phyloP scores from a whole-genome alignment of 1,284 basidiomycete species.

The Malassezia brasiliensis region DNA sequence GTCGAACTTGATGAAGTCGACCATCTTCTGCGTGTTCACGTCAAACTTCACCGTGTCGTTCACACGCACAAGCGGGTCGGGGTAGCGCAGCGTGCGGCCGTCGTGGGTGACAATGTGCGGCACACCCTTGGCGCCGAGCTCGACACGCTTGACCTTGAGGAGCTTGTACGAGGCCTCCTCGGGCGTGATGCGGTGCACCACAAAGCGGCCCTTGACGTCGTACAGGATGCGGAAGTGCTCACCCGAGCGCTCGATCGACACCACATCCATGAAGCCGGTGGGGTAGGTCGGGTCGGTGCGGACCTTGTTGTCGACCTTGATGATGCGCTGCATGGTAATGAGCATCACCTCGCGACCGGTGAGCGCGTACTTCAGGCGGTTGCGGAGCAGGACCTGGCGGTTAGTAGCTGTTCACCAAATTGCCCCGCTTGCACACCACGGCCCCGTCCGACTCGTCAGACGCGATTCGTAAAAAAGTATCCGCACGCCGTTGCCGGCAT shows the following conservation, averaged over 20 bases:
- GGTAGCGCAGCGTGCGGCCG: slow-evolving; percentile 98
- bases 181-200: slow-evolving; percentile 96
- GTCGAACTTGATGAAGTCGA: slow-evolving; percentile 89
- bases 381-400: slow-evolving; percentile 75
- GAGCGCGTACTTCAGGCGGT: slow-evolving; percentile 97
- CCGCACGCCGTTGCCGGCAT: slow-evolving; percentile 6
- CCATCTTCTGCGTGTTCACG: slow-evolving; percentile 86
- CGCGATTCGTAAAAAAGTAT: slow-evolving; percentile 4
- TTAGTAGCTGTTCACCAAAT: slow-evolving; percentile 6
- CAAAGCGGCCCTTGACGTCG: slow-evolving; percentile 97
- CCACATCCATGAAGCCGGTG: slow-evolving; percentile 93
- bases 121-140: slow-evolving; percentile 84
- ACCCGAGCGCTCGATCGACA: slow-evolving; percentile 94
- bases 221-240: slow-evolving; percentile 99
- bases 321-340: slow-evolving; percentile 90
- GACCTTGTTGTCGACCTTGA: slow-evolving; percentile 98
- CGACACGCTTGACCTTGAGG: slow-evolving; percentile 85
- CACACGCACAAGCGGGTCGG: slow-evolving; percentile 87
- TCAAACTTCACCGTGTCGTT: slow-evolving; percentile 98
- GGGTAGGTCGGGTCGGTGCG: slow-evolving; percentile 96
- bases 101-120: slow-evolving; percentile 98
- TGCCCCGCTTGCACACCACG: too few relatives aligned
- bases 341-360: slow-evolving; percentile 89
- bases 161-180: slow-evolving; percentile 99
- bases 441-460: slow-evolving; percentile 4